A percentile compares a stretch with the other conserved stretches of the same genome.
These are phyloP conservation scores for Zygnema circumcarinatum DNA, from an alignment of 139 green algal species.

Conservation along the genomic window DNA sequence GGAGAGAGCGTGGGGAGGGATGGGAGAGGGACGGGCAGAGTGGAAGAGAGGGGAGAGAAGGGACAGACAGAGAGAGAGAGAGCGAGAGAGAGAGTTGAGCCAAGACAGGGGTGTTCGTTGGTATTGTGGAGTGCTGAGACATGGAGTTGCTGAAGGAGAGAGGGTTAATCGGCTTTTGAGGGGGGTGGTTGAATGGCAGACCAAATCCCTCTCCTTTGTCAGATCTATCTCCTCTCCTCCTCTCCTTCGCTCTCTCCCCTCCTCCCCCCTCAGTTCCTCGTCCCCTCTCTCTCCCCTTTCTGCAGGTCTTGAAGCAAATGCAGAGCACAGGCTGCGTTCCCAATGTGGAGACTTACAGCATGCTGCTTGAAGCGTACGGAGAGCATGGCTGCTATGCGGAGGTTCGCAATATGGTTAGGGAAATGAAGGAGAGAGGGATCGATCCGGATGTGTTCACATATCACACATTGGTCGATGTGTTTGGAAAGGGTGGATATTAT, in stretches of 20 bases:
- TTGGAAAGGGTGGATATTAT: constrained; percentile 46
- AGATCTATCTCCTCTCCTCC: too few relatives aligned
- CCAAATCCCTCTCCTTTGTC: too few relatives aligned
- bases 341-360: constrained; percentile 48
- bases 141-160: too few relatives aligned
- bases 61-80: neutral
- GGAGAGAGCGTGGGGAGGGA: neutral
- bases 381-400: constrained; percentile 39
- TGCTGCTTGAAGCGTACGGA: constrained; percentile 36
- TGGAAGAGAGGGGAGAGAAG: neutral
- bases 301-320: constrained; percentile 55
- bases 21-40: neutral
- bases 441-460: constrained; percentile 48
- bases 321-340: constrained; percentile 9
- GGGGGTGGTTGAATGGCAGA: too few relatives aligned
- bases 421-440: constrained; percentile 40
- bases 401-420: constrained; percentile 18
- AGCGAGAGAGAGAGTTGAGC: too few relatives aligned
- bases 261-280: too few relatives aligned
- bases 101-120: too few relatives aligned
- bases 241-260: too few relatives aligned
- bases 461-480: constrained; percentile 47
- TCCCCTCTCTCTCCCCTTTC: too few relatives aligned
- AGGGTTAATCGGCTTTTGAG: too few relatives aligned
- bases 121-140: too few relatives aligned